These are phyloP conservation scores for Entoloma clypeatum DNA, from an alignment of 1,284 basidiomycete genomes.

Conservation along the genomic window DNA sequence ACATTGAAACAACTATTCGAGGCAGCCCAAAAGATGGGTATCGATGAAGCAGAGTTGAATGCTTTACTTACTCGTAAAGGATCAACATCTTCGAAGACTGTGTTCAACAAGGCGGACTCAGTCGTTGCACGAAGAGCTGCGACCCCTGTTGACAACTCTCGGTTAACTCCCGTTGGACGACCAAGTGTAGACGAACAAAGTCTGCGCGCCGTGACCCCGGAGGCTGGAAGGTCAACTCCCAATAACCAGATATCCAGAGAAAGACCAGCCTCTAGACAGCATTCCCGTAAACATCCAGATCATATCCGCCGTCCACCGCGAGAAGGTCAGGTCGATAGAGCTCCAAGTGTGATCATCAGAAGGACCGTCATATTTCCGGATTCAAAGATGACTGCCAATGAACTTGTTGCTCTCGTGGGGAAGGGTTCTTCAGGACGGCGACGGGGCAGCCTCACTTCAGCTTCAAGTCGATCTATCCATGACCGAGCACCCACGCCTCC, in stretches of 20 bases:
- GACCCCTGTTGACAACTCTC: slow-evolving; percentile 17
- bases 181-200: slow-evolving; percentile 15
- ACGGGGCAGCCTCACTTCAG: slow-evolving; percentile 53
- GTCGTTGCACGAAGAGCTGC: slow-evolving; percentile 24
- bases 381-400: slow-evolving; percentile 47
- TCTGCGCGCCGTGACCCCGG: slow-evolving; percentile 18
- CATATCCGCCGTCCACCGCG: slow-evolving; percentile 41
- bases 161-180: slow-evolving; percentile 12
- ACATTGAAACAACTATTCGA: slow-evolving; percentile 70
- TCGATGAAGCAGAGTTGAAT: slow-evolving; percentile 66
- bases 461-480: slow-evolving; percentile 64
- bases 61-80: slow-evolving; percentile 67
- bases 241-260: slow-evolving; percentile 31
- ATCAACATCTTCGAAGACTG: slow-evolving; percentile 56
- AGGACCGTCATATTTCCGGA: slow-evolving; percentile 76
- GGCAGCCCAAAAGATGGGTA: slow-evolving; percentile 68
- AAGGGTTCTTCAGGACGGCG: slow-evolving; percentile 57
- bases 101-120: slow-evolving; percentile 43
- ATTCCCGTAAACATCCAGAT: slow-evolving; percentile 39
- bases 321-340: slow-evolving; percentile 32
- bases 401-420: slow-evolving; percentile 49
- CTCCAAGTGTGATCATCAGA: slow-evolving; percentile 57
- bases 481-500: slow-evolving; percentile 81
- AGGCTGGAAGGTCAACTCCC: slow-evolving; percentile 31
- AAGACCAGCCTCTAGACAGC: slow-evolving; percentile 30